Conservation (phyloP, 306 rosid genomes). For the Begonia masoniana region DNA sequence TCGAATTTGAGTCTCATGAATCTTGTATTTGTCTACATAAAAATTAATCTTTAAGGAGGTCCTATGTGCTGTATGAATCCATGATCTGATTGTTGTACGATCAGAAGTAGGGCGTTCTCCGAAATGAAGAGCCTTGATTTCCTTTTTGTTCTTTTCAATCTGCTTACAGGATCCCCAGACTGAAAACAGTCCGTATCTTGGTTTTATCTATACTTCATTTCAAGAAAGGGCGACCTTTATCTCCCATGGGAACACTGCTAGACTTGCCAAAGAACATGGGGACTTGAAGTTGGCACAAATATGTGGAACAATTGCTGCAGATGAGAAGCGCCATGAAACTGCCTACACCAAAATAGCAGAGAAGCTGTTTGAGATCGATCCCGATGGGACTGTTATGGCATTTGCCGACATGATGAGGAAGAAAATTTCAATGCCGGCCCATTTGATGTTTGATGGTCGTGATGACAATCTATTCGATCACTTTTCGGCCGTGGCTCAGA, state of each 20-base stretch:
- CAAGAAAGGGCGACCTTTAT: slow-evolving; percentile 91
- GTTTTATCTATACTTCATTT: slow-evolving; percentile 82
- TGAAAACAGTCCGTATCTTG: slow-evolving; percentile 83
- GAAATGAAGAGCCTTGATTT: no score
- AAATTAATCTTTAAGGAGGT: no score
- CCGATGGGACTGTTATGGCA: slow-evolving; percentile 55
- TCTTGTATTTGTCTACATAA: no score
- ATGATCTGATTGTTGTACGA: no score
- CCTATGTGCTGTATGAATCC: no score
- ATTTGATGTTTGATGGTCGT: slow-evolving; percentile 76
- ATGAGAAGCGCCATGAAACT: slow-evolving; percentile 88
- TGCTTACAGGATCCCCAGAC: slow-evolving; percentile 62
- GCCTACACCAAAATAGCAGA: slow-evolving; percentile 84
- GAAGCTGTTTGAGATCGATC: slow-evolving; percentile 79
- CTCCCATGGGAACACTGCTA: slow-evolving; percentile 95
- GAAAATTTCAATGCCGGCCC: slow-evolving; percentile 87
- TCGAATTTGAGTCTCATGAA: no score
- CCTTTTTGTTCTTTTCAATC: no score
- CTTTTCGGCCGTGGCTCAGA: slow-evolving; percentile 74
- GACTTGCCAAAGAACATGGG: slow-evolving; percentile 73
- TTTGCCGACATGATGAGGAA: slow-evolving; percentile 97
- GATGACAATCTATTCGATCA: slow-evolving; percentile 64
- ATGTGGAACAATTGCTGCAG: slow-evolving; percentile 79
- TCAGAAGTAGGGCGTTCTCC: no score
- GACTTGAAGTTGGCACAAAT: slow-evolving; percentile 80